Percentiles rank a stretch among this genome's conserved stretches.
Conservation (phyloP, 192 early-diverging fungal species). For the Coemansia guatemalensis region DNA sequence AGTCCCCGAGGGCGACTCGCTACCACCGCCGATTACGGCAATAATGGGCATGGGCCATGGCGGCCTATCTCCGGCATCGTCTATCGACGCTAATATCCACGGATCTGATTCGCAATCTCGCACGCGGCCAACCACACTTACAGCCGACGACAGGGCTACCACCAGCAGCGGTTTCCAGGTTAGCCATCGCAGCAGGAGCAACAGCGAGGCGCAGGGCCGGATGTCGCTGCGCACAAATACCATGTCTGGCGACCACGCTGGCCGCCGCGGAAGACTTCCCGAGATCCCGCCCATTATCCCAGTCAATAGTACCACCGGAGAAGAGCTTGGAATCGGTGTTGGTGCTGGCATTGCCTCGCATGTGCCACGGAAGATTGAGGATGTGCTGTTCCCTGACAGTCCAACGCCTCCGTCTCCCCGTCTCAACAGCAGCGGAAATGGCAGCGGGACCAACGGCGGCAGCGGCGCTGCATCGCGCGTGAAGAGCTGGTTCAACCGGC, state of each 20-base stretch:
- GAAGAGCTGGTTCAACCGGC: conserved; percentile 73
- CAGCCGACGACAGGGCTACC: conserved; percentile 19
- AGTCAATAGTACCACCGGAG: conserved; percentile 47
- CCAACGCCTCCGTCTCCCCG: conserved; percentile 35
- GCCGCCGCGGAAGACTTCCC: conserved; percentile 36
- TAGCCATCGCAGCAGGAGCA: conserved; percentile 37
- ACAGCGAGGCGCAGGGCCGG: conserved; percentile 35
- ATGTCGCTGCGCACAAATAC: conserved; percentile 10
- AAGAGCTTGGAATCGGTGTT: conserved; percentile 54
- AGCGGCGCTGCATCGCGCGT: conserved; percentile 62
- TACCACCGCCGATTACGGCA: conserved; percentile 44
- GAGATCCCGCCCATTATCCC: conserved; percentile 50
- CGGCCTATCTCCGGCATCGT: conserved; percentile 50
- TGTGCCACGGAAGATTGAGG: conserved; percentile 39
- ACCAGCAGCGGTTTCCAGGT: conserved; percentile 6
- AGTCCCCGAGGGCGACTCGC: conserved; percentile 15
- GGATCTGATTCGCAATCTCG: conserved; percentile 4
- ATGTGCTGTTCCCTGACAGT: conserved; percentile 44
- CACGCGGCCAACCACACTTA: conserved; percentile 24
- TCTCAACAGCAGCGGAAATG: conserved; percentile 17
- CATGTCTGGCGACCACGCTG: conserved; percentile 8
- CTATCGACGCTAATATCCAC: conserved; percentile 29
- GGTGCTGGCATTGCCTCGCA: conserved; percentile 51
- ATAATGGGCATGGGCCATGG: conserved; percentile 36
- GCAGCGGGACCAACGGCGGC: background rate